Conservation (phyloP, 1,284 basidiomycete genomes). For the Gymnopus androsaceus region DNA sequence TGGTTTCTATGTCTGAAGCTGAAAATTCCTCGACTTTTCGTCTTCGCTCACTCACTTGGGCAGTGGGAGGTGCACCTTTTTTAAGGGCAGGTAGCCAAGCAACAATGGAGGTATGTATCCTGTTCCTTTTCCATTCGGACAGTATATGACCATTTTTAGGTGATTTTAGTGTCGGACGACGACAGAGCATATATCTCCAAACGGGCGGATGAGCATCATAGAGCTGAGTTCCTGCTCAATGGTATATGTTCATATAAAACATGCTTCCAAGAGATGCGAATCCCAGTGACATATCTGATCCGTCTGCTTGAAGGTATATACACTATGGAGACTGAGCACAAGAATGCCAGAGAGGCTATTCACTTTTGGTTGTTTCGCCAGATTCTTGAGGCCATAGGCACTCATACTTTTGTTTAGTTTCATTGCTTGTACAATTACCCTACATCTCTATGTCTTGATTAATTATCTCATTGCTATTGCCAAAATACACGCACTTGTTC, state of each 20-base stretch:
- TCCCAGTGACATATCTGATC: conserved; percentile 1
- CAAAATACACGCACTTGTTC: no score
- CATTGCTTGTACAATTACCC: no score
- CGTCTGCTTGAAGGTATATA: neutral
- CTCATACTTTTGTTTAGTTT: no score
- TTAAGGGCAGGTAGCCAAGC: no score
- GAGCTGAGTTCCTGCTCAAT: neutral
- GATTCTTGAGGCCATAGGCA: conserved; percentile 9
- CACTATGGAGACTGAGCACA: neutral
- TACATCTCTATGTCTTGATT: no score
- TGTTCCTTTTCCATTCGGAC: no score
- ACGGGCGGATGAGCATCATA: neutral
- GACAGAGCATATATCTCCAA: neutral
- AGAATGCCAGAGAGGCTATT: neutral
- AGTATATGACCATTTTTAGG: neutral
- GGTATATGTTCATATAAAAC: neutral
- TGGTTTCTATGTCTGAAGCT: neutral
- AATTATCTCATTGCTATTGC: no score
- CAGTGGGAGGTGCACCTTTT: neutral
- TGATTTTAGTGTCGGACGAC: neutral
- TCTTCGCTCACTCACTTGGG: neutral
- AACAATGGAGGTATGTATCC: neutral
- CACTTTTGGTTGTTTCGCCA: neutral
- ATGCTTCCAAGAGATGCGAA: neutral
- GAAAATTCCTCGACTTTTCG: neutral